Evolutionary conservation across 768 basidiomycete species (phyloP), one percentile per base, ranked within the genome.

Genomic region (Asterophora lycoperdoides): DNA sequence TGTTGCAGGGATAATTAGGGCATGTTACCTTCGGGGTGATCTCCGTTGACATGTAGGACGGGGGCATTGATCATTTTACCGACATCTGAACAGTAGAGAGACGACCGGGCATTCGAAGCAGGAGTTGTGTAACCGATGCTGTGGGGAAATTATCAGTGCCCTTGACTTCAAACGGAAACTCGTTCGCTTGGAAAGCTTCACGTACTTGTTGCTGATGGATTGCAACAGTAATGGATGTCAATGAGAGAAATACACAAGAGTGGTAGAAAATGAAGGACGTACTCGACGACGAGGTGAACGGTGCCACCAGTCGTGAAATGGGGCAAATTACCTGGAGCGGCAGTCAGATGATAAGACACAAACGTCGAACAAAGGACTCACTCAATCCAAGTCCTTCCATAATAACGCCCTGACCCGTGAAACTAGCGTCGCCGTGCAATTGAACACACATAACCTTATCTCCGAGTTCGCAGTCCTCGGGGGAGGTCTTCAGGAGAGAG

Each of bases 81-180:
- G 32, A 89, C 71, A 61, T 92, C 90, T 0, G 89, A 89, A 60
- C 89, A 93, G 60, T 96, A 96, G 29, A 89, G 60, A 0, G 88
- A 91, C 1, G 92, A 93, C 6, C 93, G 80, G 11, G 89, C 88
- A 42, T 77, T 79, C 0, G 88, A 83, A 0, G 90, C 87, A 0
- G 91, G 92, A 0, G 93, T 94, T 0, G 93, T 94, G 57, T 94
- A 95, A 18, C 93, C 93, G 49, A 95, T 90, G 56, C 88, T 94
- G 57, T 13, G 50, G 3, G 40, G 11, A n/a, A 20, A 23, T 58
- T 9, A 47, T 28, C 15, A 20, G 15, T n/a, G n/a, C n/a, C n/a
- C n/a, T n/a, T n/a, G n/a, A 11, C 8, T 28, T 19, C 38, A n/a
- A n/a, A n/a, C 5, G 33, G 19, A 17, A 9, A 35, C 20, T 15